Evolutionary conservation across 345 rosid genomes (phyloP).

Genomic region (Salix viminalis): DNA sequence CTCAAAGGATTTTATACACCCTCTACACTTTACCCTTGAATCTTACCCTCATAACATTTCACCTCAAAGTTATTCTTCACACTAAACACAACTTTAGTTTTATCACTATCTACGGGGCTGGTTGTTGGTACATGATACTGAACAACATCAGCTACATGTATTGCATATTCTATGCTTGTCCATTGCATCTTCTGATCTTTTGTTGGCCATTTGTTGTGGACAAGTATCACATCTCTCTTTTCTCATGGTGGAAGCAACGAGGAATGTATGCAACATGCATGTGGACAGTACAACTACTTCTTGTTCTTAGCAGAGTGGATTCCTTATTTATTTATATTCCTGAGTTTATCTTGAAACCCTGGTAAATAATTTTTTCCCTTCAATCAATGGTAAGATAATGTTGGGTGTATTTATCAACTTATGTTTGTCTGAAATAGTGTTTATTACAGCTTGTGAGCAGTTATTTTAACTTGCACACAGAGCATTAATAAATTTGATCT

Average conservation of each 20-base stretch:
- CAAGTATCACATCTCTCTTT: constrained; percentile 86
- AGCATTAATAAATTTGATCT: neutral
- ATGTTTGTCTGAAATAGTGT: neutral
- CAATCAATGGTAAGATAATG: neutral
- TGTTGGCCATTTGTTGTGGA: constrained; percentile 4
- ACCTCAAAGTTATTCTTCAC: neutral
- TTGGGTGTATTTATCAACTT: neutral
- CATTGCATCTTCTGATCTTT: constrained; percentile 15
- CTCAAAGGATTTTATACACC: neutral
- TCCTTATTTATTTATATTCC: constrained; percentile 72
- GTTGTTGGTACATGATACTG: neutral
- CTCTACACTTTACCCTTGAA: neutral
- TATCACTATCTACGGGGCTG: neutral
- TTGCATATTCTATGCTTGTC: constrained; percentile 5
- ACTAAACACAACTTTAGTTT: neutral
- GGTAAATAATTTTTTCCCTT: constrained; percentile 40
- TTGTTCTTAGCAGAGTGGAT: constrained; percentile 85
- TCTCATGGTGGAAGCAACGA: constrained; percentile 94
- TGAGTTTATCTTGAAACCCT: constrained; percentile 85
- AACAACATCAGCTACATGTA: neutral
- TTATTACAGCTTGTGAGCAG: neutral
- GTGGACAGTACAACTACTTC: constrained; percentile 90
- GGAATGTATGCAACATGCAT: constrained; percentile 97
- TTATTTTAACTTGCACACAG: neutral
- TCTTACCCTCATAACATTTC: neutral